These are phyloP conservation scores for Trichoderma sp. DNA, from an alignment of 2,329 filamentous ascomycete genomes.

Conservation along the genomic window DNA sequence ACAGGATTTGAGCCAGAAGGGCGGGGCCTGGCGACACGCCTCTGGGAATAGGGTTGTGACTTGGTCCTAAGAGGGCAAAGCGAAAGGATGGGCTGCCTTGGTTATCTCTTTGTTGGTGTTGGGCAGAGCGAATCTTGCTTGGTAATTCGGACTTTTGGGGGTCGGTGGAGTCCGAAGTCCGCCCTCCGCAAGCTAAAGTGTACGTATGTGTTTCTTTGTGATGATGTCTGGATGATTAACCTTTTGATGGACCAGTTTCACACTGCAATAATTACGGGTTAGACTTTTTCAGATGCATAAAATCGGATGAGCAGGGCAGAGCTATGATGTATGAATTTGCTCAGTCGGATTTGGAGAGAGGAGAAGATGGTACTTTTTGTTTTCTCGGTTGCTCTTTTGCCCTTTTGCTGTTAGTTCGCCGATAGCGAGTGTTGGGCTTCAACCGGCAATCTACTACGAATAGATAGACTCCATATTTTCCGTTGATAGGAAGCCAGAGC, in stretches of 20 bases:
- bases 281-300: not conserved
- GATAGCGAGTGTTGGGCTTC: constrained; percentile 3
- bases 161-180: constrained; percentile 17
- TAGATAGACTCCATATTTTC: not conserved
- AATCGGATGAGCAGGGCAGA: not conserved
- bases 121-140: constrained; percentile 7
- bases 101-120: constrained; percentile 1
- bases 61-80: not conserved
- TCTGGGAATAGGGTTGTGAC: not conserved
- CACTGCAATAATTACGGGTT: not conserved
- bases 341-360: not conserved
- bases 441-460: not conserved
- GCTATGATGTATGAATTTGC: not conserved
- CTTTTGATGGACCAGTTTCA: not conserved
- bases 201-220: not conserved
- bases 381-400: not conserved
- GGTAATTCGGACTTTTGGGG: constrained; percentile 14
- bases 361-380: not conserved
- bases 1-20: not conserved
- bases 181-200: constrained; percentile 13
- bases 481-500: not conserved
- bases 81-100: not conserved
- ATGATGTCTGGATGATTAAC: not conserved
- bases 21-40: constrained; percentile 7
- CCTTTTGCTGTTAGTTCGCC: not conserved